Evolutionary conservation across 2,329 filamentous ascomycete species (phyloP), one percentile per base, ranked within the genome.

Genomic region (Alternaria postmessia): DNA sequence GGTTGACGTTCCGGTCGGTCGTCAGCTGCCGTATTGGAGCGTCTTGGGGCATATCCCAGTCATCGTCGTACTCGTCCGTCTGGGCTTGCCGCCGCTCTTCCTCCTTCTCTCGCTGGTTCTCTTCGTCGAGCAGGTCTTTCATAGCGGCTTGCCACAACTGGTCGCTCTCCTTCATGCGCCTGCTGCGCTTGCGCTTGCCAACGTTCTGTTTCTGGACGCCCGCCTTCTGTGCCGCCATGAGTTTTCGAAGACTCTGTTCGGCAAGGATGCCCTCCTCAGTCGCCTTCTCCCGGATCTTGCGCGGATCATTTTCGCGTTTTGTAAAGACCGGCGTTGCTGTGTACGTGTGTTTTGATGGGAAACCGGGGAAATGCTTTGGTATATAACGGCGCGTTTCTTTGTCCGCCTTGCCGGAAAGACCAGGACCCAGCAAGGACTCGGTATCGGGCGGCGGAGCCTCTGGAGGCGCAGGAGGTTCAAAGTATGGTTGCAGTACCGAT

Each of bases 341-440:
- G 78, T 87, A 91, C 1, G 88, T 88, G 73, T 90, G 88, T 70
- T 83, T 85, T 51, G 87, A 87, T 7, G 88, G 88, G 41, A 89
- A 85, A 22, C 82, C 77, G 2, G 88, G 88, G 60, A 90, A 87
- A 61, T 89, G 85, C 51, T 79, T 78, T 1, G 87, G 87, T 58
- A 89, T 86, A 71, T 87, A 88, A 18, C 78, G 71, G 66, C 80
- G 81, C 49, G 79, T 81, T 46, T 80, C 79, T 44, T 81, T 80
- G 55, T 84, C 80, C 44, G 77, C 75, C 48, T 79, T 79, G 43
- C 80, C 81, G 24, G 82, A 84, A 14, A 88, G 74, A 24, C 83
- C 80, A 3, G 83, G 79, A 14, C 84, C 84, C 3, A 89, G 79
- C 38, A 87, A 80, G 7, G 81, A 77, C 34, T 81, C 79, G 47